A percentile compares a stretch with the other conserved stretches of the same genome.
phyloP scores from a whole-genome alignment of 108 stramenopile genomes.

The Schizochytrium sp. region DNA sequence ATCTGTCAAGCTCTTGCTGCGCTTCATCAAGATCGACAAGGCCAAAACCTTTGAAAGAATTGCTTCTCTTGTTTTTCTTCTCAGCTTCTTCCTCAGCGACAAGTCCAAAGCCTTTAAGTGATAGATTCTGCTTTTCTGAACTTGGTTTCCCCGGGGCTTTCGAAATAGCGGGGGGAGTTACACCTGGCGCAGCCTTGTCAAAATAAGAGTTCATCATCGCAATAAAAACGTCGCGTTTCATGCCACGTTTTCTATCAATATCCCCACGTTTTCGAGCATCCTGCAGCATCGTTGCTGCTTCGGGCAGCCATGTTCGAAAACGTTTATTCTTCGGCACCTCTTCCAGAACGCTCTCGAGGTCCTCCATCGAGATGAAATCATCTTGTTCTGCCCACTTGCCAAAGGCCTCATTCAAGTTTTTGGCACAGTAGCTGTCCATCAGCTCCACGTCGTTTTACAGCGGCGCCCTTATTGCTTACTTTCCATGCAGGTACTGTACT shows the following conservation, averaged over 20 bases:
- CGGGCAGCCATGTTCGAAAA: conserved; percentile 43
- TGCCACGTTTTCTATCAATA: neutral
- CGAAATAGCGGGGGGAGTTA: too few relatives aligned
- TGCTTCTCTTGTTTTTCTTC: too few relatives aligned
- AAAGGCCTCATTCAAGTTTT: neutral
- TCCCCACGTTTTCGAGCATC: neutral
- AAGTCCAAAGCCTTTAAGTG: too few relatives aligned
- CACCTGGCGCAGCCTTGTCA: neutral
- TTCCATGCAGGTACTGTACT: too few relatives aligned
- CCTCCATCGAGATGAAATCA: neutral
- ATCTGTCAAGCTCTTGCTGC: neutral
- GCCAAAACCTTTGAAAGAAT: too few relatives aligned
- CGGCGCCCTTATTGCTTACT: neutral
- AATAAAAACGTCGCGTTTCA: neutral
- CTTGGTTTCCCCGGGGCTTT: too few relatives aligned
- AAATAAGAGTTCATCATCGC: neutral
- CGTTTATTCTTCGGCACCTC: conserved; percentile 20
- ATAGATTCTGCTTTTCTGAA: too few relatives aligned
- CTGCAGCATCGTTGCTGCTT: conserved; percentile 16
- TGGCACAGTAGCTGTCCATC: conserved; percentile 48
- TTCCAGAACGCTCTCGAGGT: conserved; percentile 35
- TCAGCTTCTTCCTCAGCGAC: too few relatives aligned
- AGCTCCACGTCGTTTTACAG: neutral
- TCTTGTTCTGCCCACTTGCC: conserved; percentile 9
- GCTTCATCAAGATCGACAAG: neutral